Conservation (phyloP, 139 green algal genomes). For the Chlamydomonas incerta region DNA sequence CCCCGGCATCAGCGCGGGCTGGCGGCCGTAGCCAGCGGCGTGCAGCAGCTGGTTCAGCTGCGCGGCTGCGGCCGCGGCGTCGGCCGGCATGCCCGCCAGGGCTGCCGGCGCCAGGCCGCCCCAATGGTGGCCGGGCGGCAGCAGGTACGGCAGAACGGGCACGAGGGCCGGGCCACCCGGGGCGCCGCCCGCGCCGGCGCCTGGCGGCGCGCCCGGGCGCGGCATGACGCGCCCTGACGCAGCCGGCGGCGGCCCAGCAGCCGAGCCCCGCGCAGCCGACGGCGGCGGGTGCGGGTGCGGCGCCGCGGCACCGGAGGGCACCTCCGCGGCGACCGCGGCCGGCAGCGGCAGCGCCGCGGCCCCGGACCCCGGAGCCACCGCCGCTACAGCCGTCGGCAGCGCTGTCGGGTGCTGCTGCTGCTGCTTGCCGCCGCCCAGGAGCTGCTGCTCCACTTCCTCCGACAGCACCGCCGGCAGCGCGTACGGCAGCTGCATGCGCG, state of each 20-base stretch:
- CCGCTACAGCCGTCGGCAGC: too few relatives aligned
- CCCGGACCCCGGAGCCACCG: too few relatives aligned
- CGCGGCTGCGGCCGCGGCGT: not conserved
- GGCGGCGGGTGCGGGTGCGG: too few relatives aligned
- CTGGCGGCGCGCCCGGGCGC: not conserved
- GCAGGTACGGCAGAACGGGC: not conserved
- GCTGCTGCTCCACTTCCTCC: constrained; percentile 18
- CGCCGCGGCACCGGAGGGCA: too few relatives aligned
- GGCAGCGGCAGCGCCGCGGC: too few relatives aligned
- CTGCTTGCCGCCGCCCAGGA: not conserved
- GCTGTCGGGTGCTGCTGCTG: too few relatives aligned
- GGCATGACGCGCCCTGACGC: too few relatives aligned
- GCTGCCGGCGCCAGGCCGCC: not conserved
- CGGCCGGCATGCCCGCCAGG: not conserved
- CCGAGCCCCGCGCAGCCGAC: too few relatives aligned
- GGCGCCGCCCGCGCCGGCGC: too few relatives aligned
- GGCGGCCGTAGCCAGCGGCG: not conserved
- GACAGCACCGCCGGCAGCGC: not conserved
- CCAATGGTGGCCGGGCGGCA: not conserved
- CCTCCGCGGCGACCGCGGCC: too few relatives aligned
- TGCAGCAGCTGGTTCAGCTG: constrained; percentile 10
- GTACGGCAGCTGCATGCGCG: constrained; percentile 4
- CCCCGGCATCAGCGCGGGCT: not conserved
- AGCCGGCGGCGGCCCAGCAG: too few relatives aligned
- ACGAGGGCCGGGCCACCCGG: too few relatives aligned